Conservation (phyloP, 208 protist species). For the Angomonas ambiguus region DNA sequence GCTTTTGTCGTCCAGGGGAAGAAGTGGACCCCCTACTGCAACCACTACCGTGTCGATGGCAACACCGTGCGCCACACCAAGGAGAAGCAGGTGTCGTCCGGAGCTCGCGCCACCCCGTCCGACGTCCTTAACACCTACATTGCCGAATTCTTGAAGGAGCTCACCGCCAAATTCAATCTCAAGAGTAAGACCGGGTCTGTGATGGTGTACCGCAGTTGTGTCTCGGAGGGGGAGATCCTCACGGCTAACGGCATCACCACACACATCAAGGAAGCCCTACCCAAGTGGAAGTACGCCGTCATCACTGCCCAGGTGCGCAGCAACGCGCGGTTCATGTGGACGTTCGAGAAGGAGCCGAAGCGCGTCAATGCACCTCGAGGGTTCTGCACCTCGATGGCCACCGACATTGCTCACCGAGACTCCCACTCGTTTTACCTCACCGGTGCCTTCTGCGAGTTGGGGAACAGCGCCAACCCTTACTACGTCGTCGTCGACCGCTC, state of each 20-base stretch:
- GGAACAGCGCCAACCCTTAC: conserved; percentile 39
- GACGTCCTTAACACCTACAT: conserved; percentile 44
- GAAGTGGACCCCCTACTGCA: conserved; percentile 43
- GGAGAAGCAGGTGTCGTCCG: not conserved
- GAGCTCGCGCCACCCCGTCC: conserved; percentile 15
- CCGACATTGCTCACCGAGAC: conserved; percentile 18
- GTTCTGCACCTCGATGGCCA: conserved; percentile 26
- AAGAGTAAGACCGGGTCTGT: conserved; percentile 19
- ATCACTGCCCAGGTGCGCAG: conserved; percentile 45
- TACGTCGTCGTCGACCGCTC: conserved; percentile 32
- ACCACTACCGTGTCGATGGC: conserved; percentile 47
- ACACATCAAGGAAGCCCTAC: conserved; percentile 23
- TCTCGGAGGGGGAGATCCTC: conserved; percentile 42
- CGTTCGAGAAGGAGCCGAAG: not conserved
- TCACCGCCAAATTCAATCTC: conserved; percentile 26
- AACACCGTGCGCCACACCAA: conserved; percentile 4
- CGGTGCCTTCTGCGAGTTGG: conserved; percentile 47
- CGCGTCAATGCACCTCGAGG: conserved; percentile 50
- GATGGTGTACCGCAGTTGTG: conserved; percentile 41
- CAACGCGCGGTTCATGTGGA: conserved; percentile 38
- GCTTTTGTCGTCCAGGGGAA: conserved; percentile 38
- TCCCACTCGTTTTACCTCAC: conserved; percentile 38
- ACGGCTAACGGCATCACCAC: conserved; percentile 20
- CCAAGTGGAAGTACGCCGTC: conserved; percentile 29
- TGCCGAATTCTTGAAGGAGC: conserved; percentile 32